These are phyloP conservation scores for Eucalyptus curtisii DNA, from an alignment of 345 rosid species.

Conservation along the genomic window DNA sequence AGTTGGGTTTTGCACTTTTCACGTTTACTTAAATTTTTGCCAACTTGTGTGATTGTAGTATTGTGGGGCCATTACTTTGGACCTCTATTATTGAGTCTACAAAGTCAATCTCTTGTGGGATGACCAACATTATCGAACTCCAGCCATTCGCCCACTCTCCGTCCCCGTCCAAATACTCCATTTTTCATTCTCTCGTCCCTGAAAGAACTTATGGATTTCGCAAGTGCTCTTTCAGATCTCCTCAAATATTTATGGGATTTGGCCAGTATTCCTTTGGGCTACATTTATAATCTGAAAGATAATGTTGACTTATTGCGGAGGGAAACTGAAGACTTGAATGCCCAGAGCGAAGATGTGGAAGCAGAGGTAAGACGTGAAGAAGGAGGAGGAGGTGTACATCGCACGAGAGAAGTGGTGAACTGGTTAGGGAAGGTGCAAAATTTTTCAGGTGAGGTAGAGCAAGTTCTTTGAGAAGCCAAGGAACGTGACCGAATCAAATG, in stretches of 20 bases:
- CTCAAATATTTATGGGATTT: accelerated
- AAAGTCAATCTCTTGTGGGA: too few relatives aligned
- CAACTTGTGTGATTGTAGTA: accelerated
- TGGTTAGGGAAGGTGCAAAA: too few relatives aligned
- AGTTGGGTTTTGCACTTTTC: too few relatives aligned
- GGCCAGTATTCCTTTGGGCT: accelerated
- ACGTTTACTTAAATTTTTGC: accelerated
- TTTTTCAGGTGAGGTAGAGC: accelerated
- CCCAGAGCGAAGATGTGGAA: accelerated
- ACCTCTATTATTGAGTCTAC: accelerated
- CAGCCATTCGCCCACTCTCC: too few relatives aligned
- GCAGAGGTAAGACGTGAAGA: accelerated
- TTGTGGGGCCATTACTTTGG: too few relatives aligned
- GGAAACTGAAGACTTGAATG: accelerated
- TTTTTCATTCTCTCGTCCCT: too few relatives aligned
- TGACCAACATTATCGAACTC: accelerated
- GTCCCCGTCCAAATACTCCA: accelerated
- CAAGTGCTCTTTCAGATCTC: accelerated
- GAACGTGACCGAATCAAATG: too few relatives aligned
- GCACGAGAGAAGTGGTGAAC: accelerated
- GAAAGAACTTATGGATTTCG: too few relatives aligned
- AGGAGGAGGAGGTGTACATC: accelerated
- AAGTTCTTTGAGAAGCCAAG: too few relatives aligned
- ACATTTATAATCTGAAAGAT: too few relatives aligned
- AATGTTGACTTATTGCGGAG: accelerated